phyloP scores from a whole-genome alignment of 148 eudicot species.

The Gaultheria prostrata region DNA sequence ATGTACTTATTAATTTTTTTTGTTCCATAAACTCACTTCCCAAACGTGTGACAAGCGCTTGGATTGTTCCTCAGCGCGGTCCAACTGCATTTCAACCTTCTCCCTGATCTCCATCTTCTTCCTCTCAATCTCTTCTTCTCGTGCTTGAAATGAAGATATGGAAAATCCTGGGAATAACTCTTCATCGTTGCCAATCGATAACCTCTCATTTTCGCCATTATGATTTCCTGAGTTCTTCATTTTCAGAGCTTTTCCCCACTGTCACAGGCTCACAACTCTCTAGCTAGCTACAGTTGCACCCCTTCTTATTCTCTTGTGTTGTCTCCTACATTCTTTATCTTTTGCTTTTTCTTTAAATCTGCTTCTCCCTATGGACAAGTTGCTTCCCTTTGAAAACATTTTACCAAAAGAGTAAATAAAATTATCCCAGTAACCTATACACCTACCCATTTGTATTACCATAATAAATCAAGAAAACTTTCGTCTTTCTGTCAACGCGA shows the following conservation, averaged over 20 bases:
- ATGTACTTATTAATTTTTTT: not conserved
- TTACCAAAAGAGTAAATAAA: not conserved
- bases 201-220: slow-evolving; percentile 27
- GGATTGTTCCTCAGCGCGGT: slow-evolving; percentile 45
- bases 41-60: slow-evolving; percentile 45
- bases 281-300: slow-evolving; percentile 1
- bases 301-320: slow-evolving; percentile 11
- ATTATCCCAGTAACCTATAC: not conserved
- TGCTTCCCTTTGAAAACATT: slow-evolving; percentile 18
- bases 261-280: not conserved
- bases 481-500: not conserved
- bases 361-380: slow-evolving; percentile 4
- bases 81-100: slow-evolving; percentile 43
- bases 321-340: not conserved
- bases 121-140: slow-evolving; percentile 53
- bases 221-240: slow-evolving; percentile 26
- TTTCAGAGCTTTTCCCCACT: not conserved
- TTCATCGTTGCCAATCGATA: slow-evolving; percentile 29
- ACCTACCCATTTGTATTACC: not conserved
- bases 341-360: slow-evolving; percentile 27
- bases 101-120: slow-evolving; percentile 45
- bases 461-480: not conserved
- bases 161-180: slow-evolving; percentile 25
- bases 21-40: slow-evolving; percentile 31
- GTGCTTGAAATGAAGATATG: slow-evolving; percentile 31